Conservation (phyloP, 1,284 basidiomycete genomes). For the Peniophora sp. region DNA sequence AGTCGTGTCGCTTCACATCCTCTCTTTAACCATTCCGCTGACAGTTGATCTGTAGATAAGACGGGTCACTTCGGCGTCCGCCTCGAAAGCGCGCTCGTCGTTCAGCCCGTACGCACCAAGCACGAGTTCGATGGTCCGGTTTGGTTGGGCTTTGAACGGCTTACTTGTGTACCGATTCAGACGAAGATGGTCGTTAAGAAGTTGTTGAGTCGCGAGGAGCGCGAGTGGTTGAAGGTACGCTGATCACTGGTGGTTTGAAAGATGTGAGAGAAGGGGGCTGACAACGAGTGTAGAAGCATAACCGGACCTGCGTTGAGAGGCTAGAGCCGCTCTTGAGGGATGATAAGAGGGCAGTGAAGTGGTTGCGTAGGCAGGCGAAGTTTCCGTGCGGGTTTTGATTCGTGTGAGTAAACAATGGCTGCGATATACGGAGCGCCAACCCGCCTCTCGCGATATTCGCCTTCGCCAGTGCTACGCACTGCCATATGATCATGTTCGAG, state of each 20-base stretch:
- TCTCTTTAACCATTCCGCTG: constrained; percentile 5
- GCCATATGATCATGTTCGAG: too few species aligned
- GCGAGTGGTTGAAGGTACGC: constrained; percentile 79
- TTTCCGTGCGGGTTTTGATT: too few species aligned
- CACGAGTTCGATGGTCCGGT: constrained; percentile 64
- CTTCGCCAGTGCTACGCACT: too few species aligned
- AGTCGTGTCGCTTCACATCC: constrained; percentile 20
- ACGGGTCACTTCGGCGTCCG: constrained; percentile 85
- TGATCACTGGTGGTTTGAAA: background rate
- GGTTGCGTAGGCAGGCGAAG: constrained; percentile 71
- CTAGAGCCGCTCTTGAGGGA: constrained; percentile 69
- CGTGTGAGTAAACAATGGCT: too few species aligned
- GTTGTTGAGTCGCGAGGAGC: constrained; percentile 83
- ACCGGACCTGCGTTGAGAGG: constrained; percentile 66
- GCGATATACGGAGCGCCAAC: too few species aligned
- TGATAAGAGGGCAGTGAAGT: constrained; percentile 75
- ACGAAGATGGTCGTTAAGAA: constrained; percentile 81
- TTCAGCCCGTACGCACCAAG: constrained; percentile 64
- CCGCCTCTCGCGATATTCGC: too few species aligned
- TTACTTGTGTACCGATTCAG: constrained; percentile 92
- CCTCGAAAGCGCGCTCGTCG: constrained; percentile 78
- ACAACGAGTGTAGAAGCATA: constrained; percentile 59
- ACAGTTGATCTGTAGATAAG: constrained; percentile 43
- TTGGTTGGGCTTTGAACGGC: constrained; percentile 83
- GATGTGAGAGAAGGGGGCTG: background rate